Percentiles rank a stretch among this genome's conserved stretches.
phyloP scores from a whole-genome alignment of 202 grass and related monocot species.

The Eragrostis tef region DNA sequence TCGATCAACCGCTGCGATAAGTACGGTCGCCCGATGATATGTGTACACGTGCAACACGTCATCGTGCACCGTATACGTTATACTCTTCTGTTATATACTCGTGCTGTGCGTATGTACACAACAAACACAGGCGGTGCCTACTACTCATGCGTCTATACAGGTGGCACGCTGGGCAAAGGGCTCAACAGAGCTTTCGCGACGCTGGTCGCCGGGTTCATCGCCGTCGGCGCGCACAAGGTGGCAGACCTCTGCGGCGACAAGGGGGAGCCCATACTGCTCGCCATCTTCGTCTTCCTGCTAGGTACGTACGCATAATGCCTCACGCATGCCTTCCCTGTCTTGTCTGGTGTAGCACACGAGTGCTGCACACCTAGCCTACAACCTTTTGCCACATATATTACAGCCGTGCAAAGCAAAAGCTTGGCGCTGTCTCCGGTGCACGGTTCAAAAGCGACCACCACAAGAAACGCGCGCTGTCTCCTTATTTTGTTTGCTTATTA shows the following conservation, averaged over 20 bases:
- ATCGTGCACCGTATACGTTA: background rate
- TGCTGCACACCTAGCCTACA: too few relatives aligned
- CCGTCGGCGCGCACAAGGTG: conserved; percentile 73
- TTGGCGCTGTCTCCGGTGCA: too few relatives aligned
- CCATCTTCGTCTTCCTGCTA: conserved; percentile 78
- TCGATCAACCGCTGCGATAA: background rate
- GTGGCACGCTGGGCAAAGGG: conserved; percentile 85
- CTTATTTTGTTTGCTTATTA: too few relatives aligned
- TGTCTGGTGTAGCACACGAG: background rate
- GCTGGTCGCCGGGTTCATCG: conserved; percentile 69
- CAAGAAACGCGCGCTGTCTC: too few relatives aligned
- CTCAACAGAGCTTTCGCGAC: conserved; percentile 76
- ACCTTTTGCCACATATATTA: background rate
- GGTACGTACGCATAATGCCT: conserved; percentile 49
- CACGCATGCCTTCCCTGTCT: background rate
- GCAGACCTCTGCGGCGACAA: conserved; percentile 63
- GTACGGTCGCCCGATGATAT: background rate
- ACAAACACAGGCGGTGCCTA: background rate
- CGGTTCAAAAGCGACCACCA: too few relatives aligned
- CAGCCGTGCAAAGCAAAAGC: too few relatives aligned
- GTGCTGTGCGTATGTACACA: background rate
- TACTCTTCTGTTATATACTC: conserved; percentile 32
- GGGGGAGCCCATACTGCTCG: conserved; percentile 74
- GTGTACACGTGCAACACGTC: too few relatives aligned
- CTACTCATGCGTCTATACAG: conserved; percentile 33